Conservation (phyloP, 495 filamentous ascomycete species). For the Darksidea phi region DNA sequence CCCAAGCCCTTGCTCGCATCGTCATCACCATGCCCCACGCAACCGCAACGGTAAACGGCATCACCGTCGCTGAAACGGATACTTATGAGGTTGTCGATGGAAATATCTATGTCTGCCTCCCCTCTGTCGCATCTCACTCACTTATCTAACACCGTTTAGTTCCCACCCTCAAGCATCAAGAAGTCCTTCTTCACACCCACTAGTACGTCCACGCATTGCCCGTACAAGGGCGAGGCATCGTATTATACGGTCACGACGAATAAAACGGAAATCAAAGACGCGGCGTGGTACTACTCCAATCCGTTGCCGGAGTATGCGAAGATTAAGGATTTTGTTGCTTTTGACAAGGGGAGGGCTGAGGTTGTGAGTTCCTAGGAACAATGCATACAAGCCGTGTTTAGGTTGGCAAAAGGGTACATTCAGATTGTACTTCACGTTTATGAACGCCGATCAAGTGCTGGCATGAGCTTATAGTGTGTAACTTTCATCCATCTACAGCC, state of each 20-base stretch:
- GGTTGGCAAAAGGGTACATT: no score
- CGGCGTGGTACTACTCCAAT: constrained; percentile 67
- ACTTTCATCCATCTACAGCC: constrained; percentile 13
- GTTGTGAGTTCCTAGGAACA: neutral
- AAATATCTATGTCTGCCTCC: constrained; percentile 61
- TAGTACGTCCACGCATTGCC: constrained; percentile 56
- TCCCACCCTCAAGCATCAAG: constrained; percentile 48
- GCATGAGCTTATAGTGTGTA: no score
- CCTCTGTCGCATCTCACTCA: constrained; percentile 3
- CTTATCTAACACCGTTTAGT: constrained; percentile 33
- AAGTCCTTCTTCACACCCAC: constrained; percentile 50
- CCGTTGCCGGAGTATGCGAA: constrained; percentile 57
- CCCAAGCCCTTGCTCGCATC: no score
- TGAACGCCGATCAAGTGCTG: no score
- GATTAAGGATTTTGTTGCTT: constrained; percentile 65
- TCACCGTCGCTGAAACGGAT: constrained; percentile 59
- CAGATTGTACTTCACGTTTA: no score
- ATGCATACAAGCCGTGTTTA: neutral
- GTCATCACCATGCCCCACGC: constrained; percentile 51
- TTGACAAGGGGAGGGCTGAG: constrained; percentile 51
- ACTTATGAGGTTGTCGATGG: constrained; percentile 66
- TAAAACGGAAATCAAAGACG: constrained; percentile 54
- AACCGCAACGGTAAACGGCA: constrained; percentile 58
- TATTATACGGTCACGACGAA: constrained; percentile 61
- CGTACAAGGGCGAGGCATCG: constrained; percentile 68